A percentile compares a stretch with the other conserved stretches of the same genome.
Conservation (phyloP, 345 rosid genomes). For the Eucalyptus erythrocorys region DNA sequence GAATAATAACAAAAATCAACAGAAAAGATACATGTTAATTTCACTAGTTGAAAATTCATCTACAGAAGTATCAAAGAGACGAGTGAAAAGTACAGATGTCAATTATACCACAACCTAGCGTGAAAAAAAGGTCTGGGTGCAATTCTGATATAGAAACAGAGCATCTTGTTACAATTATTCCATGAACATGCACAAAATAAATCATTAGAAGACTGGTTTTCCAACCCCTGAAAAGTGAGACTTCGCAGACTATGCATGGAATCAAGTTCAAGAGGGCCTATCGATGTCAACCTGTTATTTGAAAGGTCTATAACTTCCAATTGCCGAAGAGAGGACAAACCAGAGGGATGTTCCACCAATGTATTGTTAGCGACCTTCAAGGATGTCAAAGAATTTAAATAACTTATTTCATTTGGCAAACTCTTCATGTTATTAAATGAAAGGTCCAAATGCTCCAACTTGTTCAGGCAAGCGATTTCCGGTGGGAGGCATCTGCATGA, state of each 20-base stretch:
- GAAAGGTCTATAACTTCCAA: slow-evolving; percentile 78
- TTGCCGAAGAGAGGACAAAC: slow-evolving; percentile 53
- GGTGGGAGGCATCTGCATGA: slow-evolving; percentile 79
- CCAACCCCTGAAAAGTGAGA: slow-evolving; percentile 71
- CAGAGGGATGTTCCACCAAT: slow-evolving; percentile 51
- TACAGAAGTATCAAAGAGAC: neutral
- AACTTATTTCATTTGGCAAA: slow-evolving; percentile 66
- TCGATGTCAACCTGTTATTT: slow-evolving; percentile 62
- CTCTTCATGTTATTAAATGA: slow-evolving; percentile 86
- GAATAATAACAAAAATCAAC: slow-evolving; percentile 1
- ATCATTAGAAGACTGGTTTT: neutral
- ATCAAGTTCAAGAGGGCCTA: slow-evolving; percentile 61
- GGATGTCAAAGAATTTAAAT: slow-evolving; percentile 49
- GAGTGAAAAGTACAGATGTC: neutral
- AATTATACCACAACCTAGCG: neutral
- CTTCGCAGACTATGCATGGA: slow-evolving; percentile 57
- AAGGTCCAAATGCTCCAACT: slow-evolving; percentile 75
- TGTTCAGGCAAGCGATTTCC: slow-evolving; percentile 81
- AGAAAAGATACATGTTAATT: neutral
- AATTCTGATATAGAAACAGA: too few species aligned
- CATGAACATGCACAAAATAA: neutral
- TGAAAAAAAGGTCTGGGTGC: neutral
- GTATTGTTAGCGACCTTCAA: slow-evolving; percentile 83
- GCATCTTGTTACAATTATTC: neutral
- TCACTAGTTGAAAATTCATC: neutral